Percentiles rank a stretch among this genome's conserved stretches.
phyloP scores from a whole-genome alignment of 2,329 filamentous ascomycete species.

The Volutella citrinella region DNA sequence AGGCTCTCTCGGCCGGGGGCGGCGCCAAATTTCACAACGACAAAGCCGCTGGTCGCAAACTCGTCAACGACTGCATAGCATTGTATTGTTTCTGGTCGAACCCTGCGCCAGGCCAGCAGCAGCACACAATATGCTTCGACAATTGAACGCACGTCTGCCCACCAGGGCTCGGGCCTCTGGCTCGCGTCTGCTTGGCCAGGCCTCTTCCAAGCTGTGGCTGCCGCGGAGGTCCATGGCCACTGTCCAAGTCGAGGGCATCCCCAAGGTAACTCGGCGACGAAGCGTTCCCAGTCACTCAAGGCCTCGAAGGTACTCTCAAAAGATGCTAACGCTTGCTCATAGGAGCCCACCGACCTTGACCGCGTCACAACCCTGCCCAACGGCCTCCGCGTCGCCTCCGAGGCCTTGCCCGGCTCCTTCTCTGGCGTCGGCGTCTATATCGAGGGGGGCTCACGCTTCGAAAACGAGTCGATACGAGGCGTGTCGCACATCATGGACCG shows the following conservation, averaged over 20 bases:
- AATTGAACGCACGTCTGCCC: conserved; percentile 31
- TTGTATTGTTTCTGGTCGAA: conserved; percentile 12
- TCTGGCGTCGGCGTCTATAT: conserved; percentile 94
- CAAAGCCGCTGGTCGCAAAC: conserved; percentile 21
- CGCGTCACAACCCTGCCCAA: conserved; percentile 85
- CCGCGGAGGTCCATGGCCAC: conserved; percentile 30
- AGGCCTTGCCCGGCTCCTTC: conserved; percentile 91
- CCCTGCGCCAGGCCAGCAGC: conserved; percentile 8
- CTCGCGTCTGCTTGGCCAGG: conserved; percentile 22
- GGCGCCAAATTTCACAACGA: conserved; percentile 27
- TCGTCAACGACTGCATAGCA: conserved; percentile 9
- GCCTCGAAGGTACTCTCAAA: too few relatives aligned
- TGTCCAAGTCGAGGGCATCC: conserved; percentile 33
- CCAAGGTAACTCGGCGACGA: conserved; percentile 26
- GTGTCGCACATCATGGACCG: conserved; percentile 96
- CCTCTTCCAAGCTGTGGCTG: conserved; percentile 18
- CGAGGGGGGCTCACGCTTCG: conserved; percentile 91
- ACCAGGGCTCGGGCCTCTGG: conserved; percentile 22
- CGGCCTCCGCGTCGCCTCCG: conserved; percentile 90
- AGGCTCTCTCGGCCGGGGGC: not conserved
- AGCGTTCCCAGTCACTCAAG: too few relatives aligned
- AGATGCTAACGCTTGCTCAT: conserved; percentile 2
- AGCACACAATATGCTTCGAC: conserved; percentile 33
- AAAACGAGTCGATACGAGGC: conserved; percentile 78
- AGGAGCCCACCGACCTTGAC: conserved; percentile 82